phyloP scores from a whole-genome alignment of 257 asterid genomes.

The Solanum etuberosum region DNA sequence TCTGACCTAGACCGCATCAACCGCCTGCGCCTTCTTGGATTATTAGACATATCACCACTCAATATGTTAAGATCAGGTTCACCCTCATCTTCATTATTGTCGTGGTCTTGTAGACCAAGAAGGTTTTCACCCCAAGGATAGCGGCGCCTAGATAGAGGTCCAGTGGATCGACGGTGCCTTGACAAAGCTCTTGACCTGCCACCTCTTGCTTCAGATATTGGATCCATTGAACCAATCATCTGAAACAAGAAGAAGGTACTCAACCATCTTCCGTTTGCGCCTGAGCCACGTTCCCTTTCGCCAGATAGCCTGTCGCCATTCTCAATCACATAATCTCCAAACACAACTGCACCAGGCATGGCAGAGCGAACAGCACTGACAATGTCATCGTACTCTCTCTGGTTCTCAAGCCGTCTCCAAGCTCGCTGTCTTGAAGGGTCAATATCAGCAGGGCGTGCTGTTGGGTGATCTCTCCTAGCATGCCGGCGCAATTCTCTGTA shows the following conservation, averaged over 20 bases:
- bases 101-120: constrained; percentile 43
- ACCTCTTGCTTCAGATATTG: constrained; percentile 39
- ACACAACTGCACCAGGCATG: constrained; percentile 76
- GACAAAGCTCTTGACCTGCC: constrained; percentile 55
- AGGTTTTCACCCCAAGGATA: constrained; percentile 74
- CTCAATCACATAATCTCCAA: constrained; percentile 84
- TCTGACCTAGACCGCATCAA: constrained; percentile 36
- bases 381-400: constrained; percentile 68
- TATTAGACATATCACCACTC: constrained; percentile 23
- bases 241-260: constrained; percentile 77
- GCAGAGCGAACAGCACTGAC: constrained; percentile 73
- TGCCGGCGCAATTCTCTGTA: constrained; percentile 71
- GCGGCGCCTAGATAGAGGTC: constrained; percentile 48
- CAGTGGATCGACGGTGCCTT: constrained; percentile 51
- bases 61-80: constrained; percentile 17
- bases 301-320: constrained; percentile 40
- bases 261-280: constrained; percentile 49
- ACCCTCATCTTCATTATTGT: constrained; percentile 12
- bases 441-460: constrained; percentile 69
- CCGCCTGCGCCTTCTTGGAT: constrained; percentile 47
- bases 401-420: constrained; percentile 69
- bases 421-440: constrained; percentile 74
- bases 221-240: constrained; percentile 66
- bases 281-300: constrained; percentile 24
- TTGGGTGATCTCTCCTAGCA: constrained; percentile 79